Evolutionary conservation across 106 monocot species (phyloP).

Genomic region (Cymbidium sinense): DNA sequence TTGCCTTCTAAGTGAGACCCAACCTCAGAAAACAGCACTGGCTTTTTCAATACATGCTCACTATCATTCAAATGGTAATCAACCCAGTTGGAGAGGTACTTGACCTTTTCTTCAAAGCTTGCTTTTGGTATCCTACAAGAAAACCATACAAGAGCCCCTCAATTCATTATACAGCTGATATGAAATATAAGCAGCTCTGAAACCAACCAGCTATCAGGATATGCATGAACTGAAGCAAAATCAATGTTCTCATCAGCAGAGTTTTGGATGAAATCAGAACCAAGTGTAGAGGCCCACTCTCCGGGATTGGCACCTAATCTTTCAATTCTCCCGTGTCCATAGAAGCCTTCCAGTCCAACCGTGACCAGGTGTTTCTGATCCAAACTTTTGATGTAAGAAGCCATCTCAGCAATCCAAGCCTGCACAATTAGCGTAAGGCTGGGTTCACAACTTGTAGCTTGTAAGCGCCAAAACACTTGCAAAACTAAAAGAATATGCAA

Average conservation of each 20-base stretch:
- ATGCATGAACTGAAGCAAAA: slow-evolving; percentile 95
- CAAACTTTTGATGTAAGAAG: slow-evolving; percentile 63
- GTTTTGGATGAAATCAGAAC: slow-evolving; percentile 88
- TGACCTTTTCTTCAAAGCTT: slow-evolving; percentile 44
- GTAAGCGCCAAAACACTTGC: background rate
- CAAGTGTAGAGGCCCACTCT: slow-evolving; percentile 66
- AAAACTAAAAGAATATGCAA: background rate
- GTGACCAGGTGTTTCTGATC: slow-evolving; percentile 82
- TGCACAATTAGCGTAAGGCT: slow-evolving; percentile 18
- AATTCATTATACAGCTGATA: background rate
- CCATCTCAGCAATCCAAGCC: slow-evolving; percentile 92
- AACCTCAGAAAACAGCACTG: slow-evolving; percentile 77
- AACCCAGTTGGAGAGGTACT: slow-evolving; percentile 73
- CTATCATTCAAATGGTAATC: slow-evolving; percentile 83
- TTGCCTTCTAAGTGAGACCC: slow-evolving; percentile 32
- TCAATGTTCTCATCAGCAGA: slow-evolving; percentile 59
- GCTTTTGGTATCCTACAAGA: slow-evolving; percentile 67
- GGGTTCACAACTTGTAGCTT: background rate
- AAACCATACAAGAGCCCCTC: background rate
- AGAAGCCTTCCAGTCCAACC: slow-evolving; percentile 87
- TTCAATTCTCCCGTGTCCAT: slow-evolving; percentile 42
- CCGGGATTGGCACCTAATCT: slow-evolving; percentile 69
- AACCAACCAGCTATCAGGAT: slow-evolving; percentile 85
- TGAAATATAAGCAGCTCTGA: background rate
- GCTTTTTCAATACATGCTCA: slow-evolving; percentile 65